These are phyloP conservation scores for Opeltia flavorubescens DNA, from an alignment of 495 filamentous ascomycete species.

Conservation along the genomic window DNA sequence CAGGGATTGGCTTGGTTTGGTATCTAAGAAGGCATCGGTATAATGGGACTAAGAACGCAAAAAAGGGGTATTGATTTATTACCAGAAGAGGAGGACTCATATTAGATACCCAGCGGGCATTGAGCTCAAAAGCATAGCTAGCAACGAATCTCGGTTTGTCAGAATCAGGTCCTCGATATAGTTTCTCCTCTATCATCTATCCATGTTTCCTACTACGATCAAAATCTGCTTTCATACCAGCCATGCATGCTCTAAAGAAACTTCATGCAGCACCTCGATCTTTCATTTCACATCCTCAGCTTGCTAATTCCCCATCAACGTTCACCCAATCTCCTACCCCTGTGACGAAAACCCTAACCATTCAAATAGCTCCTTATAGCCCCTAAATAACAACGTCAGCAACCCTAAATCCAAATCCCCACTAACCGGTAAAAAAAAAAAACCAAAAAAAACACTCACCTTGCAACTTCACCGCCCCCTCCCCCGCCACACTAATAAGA, in stretches of 20 bases:
- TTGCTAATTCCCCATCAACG: no score
- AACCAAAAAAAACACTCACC: slow-evolving; percentile 27
- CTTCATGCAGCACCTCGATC: no score
- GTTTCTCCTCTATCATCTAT: not conserved
- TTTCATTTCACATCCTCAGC: no score
- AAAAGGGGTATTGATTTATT: no score
- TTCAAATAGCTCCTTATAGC: not conserved
- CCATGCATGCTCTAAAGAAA: not conserved
- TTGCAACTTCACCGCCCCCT: slow-evolving; percentile 72
- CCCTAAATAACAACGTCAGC: not conserved
- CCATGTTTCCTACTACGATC: not conserved
- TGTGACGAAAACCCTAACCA: no score
- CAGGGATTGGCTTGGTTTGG: no score
- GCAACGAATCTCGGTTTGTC: not conserved
- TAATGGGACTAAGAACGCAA: no score
- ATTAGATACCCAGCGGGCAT: no score
- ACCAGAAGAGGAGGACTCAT: no score
- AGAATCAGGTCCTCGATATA: not conserved
- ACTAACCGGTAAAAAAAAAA: not conserved
- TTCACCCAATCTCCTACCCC: no score
- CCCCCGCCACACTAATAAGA: slow-evolving; percentile 62
- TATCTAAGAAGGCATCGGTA: no score
- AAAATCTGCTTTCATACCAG: not conserved
- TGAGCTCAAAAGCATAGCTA: not conserved
- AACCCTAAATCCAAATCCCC: not conserved